Conservation (phyloP, 768 basidiomycete species). For the Asterophora parasitica region DNA sequence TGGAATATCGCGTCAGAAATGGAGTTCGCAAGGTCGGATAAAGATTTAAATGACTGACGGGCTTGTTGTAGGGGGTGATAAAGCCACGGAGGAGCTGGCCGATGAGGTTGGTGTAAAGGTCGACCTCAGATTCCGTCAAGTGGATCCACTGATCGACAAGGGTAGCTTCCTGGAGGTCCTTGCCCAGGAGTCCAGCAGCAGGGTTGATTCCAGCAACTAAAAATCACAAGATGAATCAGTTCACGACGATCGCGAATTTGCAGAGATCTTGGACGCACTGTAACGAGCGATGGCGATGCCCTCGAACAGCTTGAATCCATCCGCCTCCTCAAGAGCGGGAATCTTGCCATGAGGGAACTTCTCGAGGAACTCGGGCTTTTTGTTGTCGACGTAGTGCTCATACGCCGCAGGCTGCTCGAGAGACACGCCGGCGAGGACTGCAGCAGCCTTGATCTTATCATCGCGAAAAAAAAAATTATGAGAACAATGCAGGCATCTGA, state of each 20-base stretch:
- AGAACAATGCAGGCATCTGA: background rate
- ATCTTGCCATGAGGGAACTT: constrained; percentile 85
- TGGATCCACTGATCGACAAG: constrained; percentile 83
- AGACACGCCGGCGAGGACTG: constrained; percentile 55
- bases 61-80: constrained; percentile 74
- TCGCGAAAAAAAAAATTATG: constrained; percentile 2
- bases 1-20: too few species aligned
- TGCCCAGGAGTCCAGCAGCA: constrained; percentile 75
- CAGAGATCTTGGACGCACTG: constrained; percentile 54
- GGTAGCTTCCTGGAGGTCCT: constrained; percentile 59
- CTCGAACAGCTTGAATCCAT: constrained; percentile 81
- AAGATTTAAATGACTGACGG: constrained; percentile 40
- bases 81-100: constrained; percentile 38
- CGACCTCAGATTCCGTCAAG: constrained; percentile 66
- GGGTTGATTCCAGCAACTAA: constrained; percentile 74
- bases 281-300: constrained; percentile 79
- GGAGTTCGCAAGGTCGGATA: too few species aligned
- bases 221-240: constrained; percentile 14
- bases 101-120: constrained; percentile 31
- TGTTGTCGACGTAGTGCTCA: constrained; percentile 61
- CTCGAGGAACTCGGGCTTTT: constrained; percentile 58
- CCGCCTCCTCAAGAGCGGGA: constrained; percentile 71
- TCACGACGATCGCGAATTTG: constrained; percentile 21
- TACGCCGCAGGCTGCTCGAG: constrained; percentile 51
- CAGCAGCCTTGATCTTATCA: constrained; percentile 46